Base-by-base conservation (phyloP, 306 rosid species). In the Canavalia ensiformis region DNA sequence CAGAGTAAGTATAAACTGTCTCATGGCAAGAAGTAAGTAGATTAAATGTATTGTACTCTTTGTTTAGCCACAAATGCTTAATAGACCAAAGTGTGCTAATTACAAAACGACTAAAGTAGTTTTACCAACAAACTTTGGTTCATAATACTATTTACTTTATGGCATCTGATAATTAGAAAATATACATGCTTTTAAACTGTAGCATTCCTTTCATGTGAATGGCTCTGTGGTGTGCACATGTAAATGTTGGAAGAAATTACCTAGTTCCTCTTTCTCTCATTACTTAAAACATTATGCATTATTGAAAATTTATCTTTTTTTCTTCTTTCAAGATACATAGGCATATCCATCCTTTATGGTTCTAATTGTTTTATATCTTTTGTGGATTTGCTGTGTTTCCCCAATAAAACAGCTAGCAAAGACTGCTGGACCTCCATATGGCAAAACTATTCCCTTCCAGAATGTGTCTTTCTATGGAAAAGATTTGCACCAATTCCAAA, bases 401-500 rank as follows among this genome's bases (percentile, higher is more conserved):
- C 58, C 49, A 50, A 41, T 37, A n/a, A 67, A 57, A 50, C 77
- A 57, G 62, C 18, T 4, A 55, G 49, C 68, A 4, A 59, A 60
- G 56, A 74, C 74, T 13, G 63, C 55, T 8, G 42, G 57, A 56
- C 52, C 75, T 33, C 55, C 51, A 11, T 56, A 72, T 33, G 13
- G 56, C 30, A 76, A 84, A 75, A 68, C 68, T 41, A 62, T 30
- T 75, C 52, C 62, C 11, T 69, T 33, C 51, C 80, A 67, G 51
- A 72, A 72, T 52, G 60, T 79, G 54, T 83, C 73, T 72, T 81
- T 74, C 0, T 82, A 83, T 41, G 60, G 67, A 29, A 88, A 87
- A 64, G 77, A 67, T 47, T 31, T 42, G 72, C 83, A 45, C 51
- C 71, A 66, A 28, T 80, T 82, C 72, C 89, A 75, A 13, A 87